Evolutionary conservation across 192 early-diverging fungal genomes (phyloP).

Genomic region (Phlyctochytrium planicorne): DNA sequence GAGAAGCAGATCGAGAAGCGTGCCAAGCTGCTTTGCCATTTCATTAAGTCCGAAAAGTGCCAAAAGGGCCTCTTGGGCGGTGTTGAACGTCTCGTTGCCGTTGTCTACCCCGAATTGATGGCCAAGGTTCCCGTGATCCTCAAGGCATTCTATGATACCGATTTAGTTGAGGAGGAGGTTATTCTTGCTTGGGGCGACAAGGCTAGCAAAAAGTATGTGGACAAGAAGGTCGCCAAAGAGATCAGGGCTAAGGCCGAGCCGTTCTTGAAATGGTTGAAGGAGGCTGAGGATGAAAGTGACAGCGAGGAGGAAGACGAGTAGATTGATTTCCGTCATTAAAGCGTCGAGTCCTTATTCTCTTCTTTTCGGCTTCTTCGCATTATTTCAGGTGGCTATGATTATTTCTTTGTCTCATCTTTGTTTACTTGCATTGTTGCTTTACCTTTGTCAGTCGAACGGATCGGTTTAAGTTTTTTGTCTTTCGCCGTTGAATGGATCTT

Average conservation of each 20-base stretch:
- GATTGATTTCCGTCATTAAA: too few relatives aligned
- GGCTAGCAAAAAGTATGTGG: slow-evolving; percentile 77
- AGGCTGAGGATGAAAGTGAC: too few relatives aligned
- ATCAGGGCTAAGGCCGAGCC: slow-evolving; percentile 83
- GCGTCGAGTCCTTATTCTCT: too few relatives aligned
- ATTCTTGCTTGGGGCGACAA: slow-evolving; percentile 91
- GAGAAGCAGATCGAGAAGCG: slow-evolving; percentile 73
- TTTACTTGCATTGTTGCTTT: too few relatives aligned
- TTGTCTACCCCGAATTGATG: slow-evolving; percentile 54
- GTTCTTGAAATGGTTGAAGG: slow-evolving; percentile 83
- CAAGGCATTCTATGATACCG: slow-evolving; percentile 86
- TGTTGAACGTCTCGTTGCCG: slow-evolving; percentile 77
- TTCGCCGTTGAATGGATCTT: too few relatives aligned
- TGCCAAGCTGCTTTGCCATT: slow-evolving; percentile 68
- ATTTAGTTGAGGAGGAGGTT: slow-evolving; percentile 89
- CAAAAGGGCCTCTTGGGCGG: slow-evolving; percentile 90
- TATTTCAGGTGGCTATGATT: too few relatives aligned
- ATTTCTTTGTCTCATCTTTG: too few relatives aligned
- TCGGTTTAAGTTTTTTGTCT: too few relatives aligned
- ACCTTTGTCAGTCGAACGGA: too few relatives aligned
- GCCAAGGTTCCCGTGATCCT: slow-evolving; percentile 66
- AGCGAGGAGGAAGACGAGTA: too few relatives aligned
- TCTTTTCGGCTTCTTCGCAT: too few relatives aligned
- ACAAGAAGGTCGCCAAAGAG: slow-evolving; percentile 73
- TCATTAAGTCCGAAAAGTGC: slow-evolving; percentile 74